Evolutionary conservation across 768 basidiomycete genomes (phyloP).

Genomic region (Rhodosporidiobolus odoratus): DNA sequence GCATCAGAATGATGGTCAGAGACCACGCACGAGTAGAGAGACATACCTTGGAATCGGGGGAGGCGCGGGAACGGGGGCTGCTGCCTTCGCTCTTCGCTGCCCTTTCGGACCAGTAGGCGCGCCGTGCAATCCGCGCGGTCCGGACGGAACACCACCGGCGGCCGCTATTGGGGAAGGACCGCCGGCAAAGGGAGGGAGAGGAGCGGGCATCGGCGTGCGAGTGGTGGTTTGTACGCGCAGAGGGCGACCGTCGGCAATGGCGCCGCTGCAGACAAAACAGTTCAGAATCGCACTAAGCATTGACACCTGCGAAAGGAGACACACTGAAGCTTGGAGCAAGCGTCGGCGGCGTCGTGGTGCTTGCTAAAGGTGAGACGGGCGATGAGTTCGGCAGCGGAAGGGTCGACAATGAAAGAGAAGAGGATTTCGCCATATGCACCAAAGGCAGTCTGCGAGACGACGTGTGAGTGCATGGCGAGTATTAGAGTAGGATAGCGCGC

Average conservation of each 20-base stretch:
- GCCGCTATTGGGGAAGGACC: not conserved
- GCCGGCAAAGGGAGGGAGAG: not conserved
- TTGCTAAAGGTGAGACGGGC: slow-evolving; percentile 28
- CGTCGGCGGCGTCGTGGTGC: slow-evolving; percentile 18
- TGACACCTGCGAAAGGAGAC: not conserved
- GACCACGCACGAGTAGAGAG: not conserved
- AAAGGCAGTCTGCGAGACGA: slow-evolving; percentile 23
- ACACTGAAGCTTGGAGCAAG: slow-evolving; percentile 32
- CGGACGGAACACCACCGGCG: not conserved
- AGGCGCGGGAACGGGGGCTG: not conserved
- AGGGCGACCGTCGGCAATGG: slow-evolving; percentile 34
- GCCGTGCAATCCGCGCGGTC: not conserved
- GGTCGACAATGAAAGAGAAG: slow-evolving; percentile 29
- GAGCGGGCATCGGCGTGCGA: slow-evolving; percentile 12
- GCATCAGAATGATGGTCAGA: not conserved
- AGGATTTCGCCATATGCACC: slow-evolving; percentile 32
- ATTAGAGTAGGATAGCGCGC: not conserved
- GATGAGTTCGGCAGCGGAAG: not conserved
- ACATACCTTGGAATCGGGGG: slow-evolving; percentile 9
- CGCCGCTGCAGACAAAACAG: slow-evolving; percentile 17
- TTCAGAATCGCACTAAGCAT: not conserved
- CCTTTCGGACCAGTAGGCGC: not conserved
- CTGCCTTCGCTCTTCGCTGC: not conserved
- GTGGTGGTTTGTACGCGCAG: slow-evolving; percentile 10
- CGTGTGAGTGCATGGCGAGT: too few species aligned